Evolutionary conservation across 2,329 filamentous ascomycete genomes (phyloP), one percentile per base, ranked within the genome.

Genomic region (Hypoxylon sp.): DNA sequence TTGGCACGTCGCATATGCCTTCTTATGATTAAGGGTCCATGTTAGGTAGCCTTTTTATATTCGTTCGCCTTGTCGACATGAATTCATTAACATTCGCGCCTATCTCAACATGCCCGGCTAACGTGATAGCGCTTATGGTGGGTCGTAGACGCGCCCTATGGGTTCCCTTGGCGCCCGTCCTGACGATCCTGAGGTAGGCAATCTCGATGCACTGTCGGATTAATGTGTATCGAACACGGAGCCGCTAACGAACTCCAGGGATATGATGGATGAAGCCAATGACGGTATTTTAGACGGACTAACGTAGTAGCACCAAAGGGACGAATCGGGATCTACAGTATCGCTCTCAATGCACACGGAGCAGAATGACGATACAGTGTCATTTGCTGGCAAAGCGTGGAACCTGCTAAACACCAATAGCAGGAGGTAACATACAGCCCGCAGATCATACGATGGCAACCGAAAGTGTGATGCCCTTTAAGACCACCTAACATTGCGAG

Each of bases 291-390:
- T 51, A 58, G 53, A 57, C 50, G 61, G 52, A 51, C 51, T 56
- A 58, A 53, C 32, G 60, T 57, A 48, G 60, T 44, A 60, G 47
- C 56, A 56, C 32, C 31, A 37, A 32, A 67, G 63, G 63, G 21
- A 67, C 67, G 53, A 61, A 61, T 69, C 67, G 67, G 67, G 47
- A 69, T 57, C 21, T 54, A 69, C 63, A 61, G 63, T 63, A 50
- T 61, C 13, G 35, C 27, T 54, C 29, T 31, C 2, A n/a, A 13
- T 46, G 27, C 47, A 48, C 62, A 67, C 62, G 67, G 55, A 52
- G 44, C 52, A 48, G 52, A 59, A 21, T 17, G 17, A 35, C 3
- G 53, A 65, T 68, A 58, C 62, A 48, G 35, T 65, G 24, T 27
- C 24, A 27, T 27, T 27, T 27, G 5, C 24, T 27, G 27, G 57